Percentiles rank a stretch among this genome's conserved stretches.
These are phyloP conservation scores for Spizellomyces punctatus DNA, from an alignment of 192 early-diverging fungal genomes.

Conservation along the genomic window DNA sequence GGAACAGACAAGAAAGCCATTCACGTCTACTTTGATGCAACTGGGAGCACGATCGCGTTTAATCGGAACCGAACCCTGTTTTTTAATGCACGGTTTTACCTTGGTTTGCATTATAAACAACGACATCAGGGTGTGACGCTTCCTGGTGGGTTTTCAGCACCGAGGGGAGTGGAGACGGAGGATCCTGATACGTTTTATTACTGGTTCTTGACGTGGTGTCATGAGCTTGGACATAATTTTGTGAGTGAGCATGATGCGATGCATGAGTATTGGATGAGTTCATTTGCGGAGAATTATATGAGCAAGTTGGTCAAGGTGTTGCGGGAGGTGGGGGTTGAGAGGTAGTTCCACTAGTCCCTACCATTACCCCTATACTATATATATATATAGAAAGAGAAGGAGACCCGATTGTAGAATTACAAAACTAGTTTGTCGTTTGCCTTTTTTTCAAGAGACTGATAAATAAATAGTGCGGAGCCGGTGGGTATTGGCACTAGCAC, in stretches of 20 bases:
- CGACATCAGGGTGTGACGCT: background rate
- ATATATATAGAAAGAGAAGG: no score
- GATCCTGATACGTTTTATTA: constrained; percentile 55
- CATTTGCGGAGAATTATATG: constrained; percentile 65
- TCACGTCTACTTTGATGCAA: constrained; percentile 77
- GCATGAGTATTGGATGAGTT: constrained; percentile 82
- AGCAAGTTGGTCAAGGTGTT: background rate
- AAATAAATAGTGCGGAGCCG: no score
- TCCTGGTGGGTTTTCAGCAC: constrained; percentile 14
- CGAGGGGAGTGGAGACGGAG: constrained; percentile 9
- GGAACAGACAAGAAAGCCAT: constrained; percentile 54
- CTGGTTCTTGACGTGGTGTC: constrained; percentile 84
- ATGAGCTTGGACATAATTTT: constrained; percentile 85
- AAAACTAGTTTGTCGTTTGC: no score
- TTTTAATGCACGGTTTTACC: constrained; percentile 81
- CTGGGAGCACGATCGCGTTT: constrained; percentile 77
- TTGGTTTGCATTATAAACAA: constrained; percentile 60
- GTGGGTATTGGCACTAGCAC: no score
- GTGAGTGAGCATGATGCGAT: constrained; percentile 64
- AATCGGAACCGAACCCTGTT: constrained; percentile 75
- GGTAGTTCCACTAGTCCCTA: background rate
- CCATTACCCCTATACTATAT: no score
- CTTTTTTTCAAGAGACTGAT: no score
- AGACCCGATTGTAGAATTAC: no score
- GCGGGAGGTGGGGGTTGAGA: constrained; percentile 11